phyloP scores from a whole-genome alignment of 257 asterid genomes.

The Hygrophila difformis region DNA sequence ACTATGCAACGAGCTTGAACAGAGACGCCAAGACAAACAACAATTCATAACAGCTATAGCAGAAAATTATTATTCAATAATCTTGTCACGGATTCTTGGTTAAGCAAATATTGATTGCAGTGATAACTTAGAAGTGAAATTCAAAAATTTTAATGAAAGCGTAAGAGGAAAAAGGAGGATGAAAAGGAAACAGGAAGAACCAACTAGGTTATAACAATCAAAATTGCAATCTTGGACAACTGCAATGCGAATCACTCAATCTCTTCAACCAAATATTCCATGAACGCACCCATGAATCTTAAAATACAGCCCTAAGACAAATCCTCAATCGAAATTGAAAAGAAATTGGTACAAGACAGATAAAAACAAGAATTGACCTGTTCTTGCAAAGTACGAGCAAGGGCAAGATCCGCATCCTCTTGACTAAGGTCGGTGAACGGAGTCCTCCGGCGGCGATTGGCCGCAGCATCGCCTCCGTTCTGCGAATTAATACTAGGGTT shows the following conservation, averaged over 20 bases:
- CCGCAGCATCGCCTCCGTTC: slow-evolving; percentile 26
- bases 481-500: slow-evolving; percentile 24
- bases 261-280: background rate
- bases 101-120: background rate
- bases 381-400: slow-evolving; percentile 90
- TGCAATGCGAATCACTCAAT: background rate
- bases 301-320: background rate
- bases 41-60: background rate
- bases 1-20: slow-evolving; percentile 1
- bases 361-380: slow-evolving; percentile 36
- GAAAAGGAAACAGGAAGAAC: background rate
- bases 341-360: background rate
- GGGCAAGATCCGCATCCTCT: slow-evolving; percentile 89
- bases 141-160: background rate
- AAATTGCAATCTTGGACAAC: background rate
- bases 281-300: background rate
- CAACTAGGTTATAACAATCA: slow-evolving; percentile 1
- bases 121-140: background rate
- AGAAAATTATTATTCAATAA: slow-evolving; percentile 1
- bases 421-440: slow-evolving; percentile 88
- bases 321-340: slow-evolving; percentile 2
- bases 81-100: background rate
- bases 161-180: background rate
- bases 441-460: slow-evolving; percentile 39
- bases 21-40: slow-evolving; percentile 6